These are phyloP conservation scores for Paecilomyces sp. DNA, from an alignment of 2,329 filamentous ascomycete species.

Conservation along the genomic window DNA sequence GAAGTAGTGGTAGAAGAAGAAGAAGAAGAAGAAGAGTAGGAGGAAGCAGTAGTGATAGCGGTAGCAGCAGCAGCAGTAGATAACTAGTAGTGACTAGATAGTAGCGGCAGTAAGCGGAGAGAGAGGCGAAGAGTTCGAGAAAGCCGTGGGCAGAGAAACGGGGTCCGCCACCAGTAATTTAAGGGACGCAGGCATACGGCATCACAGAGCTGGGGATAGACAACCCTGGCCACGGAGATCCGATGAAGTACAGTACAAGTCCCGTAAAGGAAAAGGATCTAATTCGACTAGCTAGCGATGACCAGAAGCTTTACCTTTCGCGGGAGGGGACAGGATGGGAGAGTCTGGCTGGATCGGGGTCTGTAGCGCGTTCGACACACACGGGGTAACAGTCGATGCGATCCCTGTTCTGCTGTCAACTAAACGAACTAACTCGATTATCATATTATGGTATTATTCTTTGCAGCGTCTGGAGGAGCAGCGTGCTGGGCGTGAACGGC, in stretches of 20 bases:
- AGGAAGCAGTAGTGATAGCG: not conserved
- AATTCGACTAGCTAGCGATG: not conserved
- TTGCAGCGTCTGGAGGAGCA: not conserved
- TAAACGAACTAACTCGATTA: too few species aligned
- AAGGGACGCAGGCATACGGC: not conserved
- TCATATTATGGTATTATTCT: not conserved
- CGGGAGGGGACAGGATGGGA: not conserved
- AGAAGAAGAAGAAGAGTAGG: too few species aligned
- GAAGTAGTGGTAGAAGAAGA: too few species aligned
- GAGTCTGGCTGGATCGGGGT: not conserved
- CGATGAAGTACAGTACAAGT: not conserved
- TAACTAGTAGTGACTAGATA: not conserved
- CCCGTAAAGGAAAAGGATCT: not conserved
- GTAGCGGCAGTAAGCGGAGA: not conserved
- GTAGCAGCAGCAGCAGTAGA: not conserved
- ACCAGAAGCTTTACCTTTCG: not conserved
- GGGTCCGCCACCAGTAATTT: conserved; percentile 1
- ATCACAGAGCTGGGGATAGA: not conserved
- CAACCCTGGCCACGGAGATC: not conserved
- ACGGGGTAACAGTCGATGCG: not conserved
- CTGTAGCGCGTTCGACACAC: not conserved
- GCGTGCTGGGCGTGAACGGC: not conserved
- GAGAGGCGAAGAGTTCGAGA: not conserved
- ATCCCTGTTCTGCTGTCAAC: not conserved
- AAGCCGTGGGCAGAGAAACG: conserved; percentile 1